Conservation (phyloP, 305 asterid species). For the Fraxinus platypoda region DNA sequence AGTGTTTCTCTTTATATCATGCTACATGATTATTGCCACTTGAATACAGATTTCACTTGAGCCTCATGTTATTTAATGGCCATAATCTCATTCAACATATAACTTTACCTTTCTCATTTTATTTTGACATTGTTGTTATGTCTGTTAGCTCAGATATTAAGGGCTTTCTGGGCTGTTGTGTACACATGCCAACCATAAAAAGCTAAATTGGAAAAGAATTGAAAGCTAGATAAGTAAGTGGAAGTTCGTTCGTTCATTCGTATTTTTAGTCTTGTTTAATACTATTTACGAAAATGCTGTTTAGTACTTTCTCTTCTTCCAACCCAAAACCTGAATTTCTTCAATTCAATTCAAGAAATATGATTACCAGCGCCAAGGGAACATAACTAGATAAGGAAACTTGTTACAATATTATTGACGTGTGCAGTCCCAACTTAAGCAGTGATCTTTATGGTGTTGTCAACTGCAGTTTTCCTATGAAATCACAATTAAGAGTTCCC, state of each 20-base stretch:
- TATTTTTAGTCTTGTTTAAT: background rate
- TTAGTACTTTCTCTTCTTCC: background rate
- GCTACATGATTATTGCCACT: background rate
- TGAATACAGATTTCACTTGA: background rate
- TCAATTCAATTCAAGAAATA: background rate
- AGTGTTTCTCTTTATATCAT: background rate
- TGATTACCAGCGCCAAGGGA: background rate
- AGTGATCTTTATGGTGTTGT: background rate
- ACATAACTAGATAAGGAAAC: background rate
- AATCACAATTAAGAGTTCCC: conserved; percentile 55
- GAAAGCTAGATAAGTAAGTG: background rate
- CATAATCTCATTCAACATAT: background rate
- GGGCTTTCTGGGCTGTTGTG: background rate
- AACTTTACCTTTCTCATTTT: background rate
- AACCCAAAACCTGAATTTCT: background rate
- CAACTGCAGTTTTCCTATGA: conserved; percentile 53
- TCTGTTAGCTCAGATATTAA: background rate
- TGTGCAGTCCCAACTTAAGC: background rate
- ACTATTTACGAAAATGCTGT: background rate
- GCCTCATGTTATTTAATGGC: background rate
- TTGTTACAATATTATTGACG: background rate
- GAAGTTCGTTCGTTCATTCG: background rate
- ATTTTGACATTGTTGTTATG: background rate
- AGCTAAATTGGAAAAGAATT: background rate
- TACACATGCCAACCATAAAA: background rate